Conservation (phyloP, 768 basidiomycete species). For the Antrodiella citrinella region DNA sequence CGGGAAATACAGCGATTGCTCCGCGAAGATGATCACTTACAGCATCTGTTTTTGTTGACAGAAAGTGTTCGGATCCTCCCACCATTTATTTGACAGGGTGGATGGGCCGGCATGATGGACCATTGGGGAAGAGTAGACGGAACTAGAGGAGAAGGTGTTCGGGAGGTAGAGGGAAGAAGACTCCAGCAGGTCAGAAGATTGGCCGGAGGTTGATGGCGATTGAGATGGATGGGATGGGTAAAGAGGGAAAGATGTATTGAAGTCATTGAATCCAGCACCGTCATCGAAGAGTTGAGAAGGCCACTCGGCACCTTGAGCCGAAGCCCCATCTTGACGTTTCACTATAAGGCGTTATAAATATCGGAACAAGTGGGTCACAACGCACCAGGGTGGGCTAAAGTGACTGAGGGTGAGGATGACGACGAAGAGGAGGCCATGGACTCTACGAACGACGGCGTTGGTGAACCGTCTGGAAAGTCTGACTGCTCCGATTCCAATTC, state of each 20-base stretch:
- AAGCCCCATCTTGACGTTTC: not conserved
- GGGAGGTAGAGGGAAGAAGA: not conserved
- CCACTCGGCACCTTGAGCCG: not conserved
- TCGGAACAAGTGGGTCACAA: not conserved
- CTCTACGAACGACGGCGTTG: conserved; percentile 15
- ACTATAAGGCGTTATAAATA: not conserved
- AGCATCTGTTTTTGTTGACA: conserved; percentile 30
- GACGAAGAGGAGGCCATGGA: conserved; percentile 9
- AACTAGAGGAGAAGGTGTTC: not conserved
- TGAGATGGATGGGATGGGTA: not conserved
- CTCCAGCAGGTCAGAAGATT: not conserved
- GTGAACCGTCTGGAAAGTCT: conserved; percentile 17
- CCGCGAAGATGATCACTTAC: conserved; percentile 21
- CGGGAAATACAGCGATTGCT: conserved; percentile 1
- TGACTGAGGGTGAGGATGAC: conserved; percentile 1
- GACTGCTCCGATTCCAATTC: conserved; percentile 39
- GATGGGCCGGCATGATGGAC: not conserved
- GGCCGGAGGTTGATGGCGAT: not conserved
- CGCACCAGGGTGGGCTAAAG: conserved; percentile 7
- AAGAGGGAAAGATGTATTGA: not conserved
- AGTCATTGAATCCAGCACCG: not conserved
- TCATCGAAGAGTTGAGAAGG: not conserved
- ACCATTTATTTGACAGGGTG: conserved; percentile 10
- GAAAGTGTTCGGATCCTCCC: conserved; percentile 17
- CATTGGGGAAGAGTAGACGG: not conserved